phyloP scores from a whole-genome alignment of 2,329 filamentous ascomycete genomes.

The Ascomycota sp. region DNA sequence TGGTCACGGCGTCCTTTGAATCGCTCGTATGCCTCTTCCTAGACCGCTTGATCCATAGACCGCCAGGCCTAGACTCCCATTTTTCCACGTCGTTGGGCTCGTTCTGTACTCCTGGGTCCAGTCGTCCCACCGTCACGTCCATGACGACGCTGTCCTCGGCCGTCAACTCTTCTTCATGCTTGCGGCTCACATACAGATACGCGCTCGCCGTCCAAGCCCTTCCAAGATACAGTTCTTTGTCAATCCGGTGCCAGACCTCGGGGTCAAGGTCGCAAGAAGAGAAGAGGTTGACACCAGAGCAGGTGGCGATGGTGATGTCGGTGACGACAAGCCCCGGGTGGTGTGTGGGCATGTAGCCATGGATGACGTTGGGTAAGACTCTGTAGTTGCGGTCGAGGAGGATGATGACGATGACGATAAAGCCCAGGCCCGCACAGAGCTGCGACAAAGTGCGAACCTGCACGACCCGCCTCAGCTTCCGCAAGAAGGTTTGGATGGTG shows the following conservation, averaged over 20 bases:
- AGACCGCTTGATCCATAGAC: constrained; percentile 64
- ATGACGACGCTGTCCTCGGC: constrained; percentile 56
- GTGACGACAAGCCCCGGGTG: constrained; percentile 68
- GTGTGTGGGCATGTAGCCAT: constrained; percentile 69
- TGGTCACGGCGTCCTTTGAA: constrained; percentile 51
- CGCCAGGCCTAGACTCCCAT: constrained; percentile 60
- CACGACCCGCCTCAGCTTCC: neutral
- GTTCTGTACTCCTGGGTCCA: constrained; percentile 34
- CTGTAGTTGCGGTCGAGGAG: constrained; percentile 76
- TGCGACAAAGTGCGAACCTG: constrained; percentile 51
- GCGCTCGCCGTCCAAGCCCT: constrained; percentile 52
- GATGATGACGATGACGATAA: constrained; percentile 50
- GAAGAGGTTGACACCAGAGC: constrained; percentile 51
- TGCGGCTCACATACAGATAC: constrained; percentile 62
- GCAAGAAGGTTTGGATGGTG: neutral
- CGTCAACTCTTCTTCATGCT: constrained; percentile 63
- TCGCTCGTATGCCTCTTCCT: constrained; percentile 52
- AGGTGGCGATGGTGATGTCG: constrained; percentile 58
- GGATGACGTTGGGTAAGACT: constrained; percentile 64
- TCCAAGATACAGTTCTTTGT: constrained; percentile 72
- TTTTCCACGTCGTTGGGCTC: constrained; percentile 33
- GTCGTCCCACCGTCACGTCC: constrained; percentile 51
- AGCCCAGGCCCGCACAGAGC: constrained; percentile 39
- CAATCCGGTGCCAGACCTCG: constrained; percentile 54
- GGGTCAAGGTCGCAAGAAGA: constrained; percentile 55